A percentile compares a stretch with the other conserved stretches of the same genome.
These are phyloP conservation scores for Cryptococcus neoformans DNA, from an alignment of 1,284 basidiomycete genomes.

Conservation along the genomic window DNA sequence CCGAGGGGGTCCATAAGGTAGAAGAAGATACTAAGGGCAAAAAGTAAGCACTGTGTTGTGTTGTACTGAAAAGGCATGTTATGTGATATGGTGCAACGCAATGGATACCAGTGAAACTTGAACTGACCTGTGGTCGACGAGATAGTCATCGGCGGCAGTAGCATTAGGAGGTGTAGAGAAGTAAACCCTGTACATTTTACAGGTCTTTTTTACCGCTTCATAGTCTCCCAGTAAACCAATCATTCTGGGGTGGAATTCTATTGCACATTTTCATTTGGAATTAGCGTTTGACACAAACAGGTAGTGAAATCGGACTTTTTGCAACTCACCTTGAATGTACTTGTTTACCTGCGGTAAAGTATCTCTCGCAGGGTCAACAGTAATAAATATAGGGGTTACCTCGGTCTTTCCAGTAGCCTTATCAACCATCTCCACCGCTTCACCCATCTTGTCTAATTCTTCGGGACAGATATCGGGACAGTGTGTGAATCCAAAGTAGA, in stretches of 20 bases:
- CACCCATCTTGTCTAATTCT: constrained; percentile 93
- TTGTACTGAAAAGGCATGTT: not conserved
- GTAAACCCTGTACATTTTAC: constrained; percentile 96
- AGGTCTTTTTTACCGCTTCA: constrained; percentile 77
- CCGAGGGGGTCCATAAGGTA: constrained; percentile 98
- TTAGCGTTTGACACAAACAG: no score
- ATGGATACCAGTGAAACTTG: not conserved
- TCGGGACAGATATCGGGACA: constrained; percentile 99
- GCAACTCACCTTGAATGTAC: constrained; percentile 52
- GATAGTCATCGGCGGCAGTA: constrained; percentile 76
- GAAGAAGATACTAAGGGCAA: constrained; percentile 70
- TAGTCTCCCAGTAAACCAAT: constrained; percentile 86
- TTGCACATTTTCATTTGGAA: not conserved
- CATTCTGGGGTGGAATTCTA: constrained; percentile 89
- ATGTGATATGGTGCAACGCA: not conserved
- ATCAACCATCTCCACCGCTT: constrained; percentile 70
- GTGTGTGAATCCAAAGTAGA: constrained; percentile 97
- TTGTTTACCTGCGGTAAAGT: constrained; percentile 57
- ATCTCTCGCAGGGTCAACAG: constrained; percentile 94
- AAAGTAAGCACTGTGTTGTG: no score
- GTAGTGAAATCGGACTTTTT: not conserved
- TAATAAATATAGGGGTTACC: constrained; percentile 83
- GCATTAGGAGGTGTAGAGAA: constrained; percentile 91
- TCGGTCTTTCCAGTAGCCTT: constrained; percentile 60
- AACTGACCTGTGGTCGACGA: constrained; percentile 74